Conservation (phyloP, 805 yeast genomes). For the Isabelozyma gotoi region DNA sequence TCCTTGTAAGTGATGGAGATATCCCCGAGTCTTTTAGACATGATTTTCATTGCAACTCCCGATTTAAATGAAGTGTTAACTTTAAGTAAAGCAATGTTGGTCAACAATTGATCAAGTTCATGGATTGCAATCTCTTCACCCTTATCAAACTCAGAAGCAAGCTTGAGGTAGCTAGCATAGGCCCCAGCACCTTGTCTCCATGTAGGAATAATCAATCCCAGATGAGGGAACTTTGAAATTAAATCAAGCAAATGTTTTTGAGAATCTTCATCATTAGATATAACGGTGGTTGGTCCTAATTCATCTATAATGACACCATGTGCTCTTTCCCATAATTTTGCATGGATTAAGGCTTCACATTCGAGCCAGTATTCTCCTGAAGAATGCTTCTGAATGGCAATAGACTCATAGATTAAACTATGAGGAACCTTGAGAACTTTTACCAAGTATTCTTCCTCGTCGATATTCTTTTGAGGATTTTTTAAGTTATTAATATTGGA, state of each 20-base stretch:
- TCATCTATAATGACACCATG: conserved; percentile 52
- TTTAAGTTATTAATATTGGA: conserved; percentile 30
- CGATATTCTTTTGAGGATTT: conserved; percentile 13
- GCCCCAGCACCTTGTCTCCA: conserved; percentile 63
- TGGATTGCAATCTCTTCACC: conserved; percentile 14
- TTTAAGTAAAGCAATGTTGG: conserved; percentile 44
- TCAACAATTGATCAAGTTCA: conserved; percentile 39
- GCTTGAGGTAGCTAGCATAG: conserved; percentile 49
- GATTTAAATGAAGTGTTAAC: conserved; percentile 24
- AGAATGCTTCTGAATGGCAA: conserved; percentile 56
- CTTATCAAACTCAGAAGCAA: conserved; percentile 11
- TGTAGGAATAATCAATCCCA: conserved; percentile 35
- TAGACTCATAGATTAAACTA: conserved; percentile 50
- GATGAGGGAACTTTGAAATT: conserved; percentile 43
- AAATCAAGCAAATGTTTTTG: conserved; percentile 40
- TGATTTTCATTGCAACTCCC: conserved; percentile 52
- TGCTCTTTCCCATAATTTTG: conserved; percentile 61
- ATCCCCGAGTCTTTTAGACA: conserved; percentile 49
- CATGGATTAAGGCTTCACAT: conserved; percentile 59
- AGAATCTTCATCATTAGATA: conserved; percentile 39
- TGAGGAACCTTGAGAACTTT: conserved; percentile 48
- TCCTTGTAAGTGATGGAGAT: conserved; percentile 27
- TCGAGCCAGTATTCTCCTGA: conserved; percentile 57
- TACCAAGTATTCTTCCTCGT: conserved; percentile 36
- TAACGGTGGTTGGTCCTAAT: conserved; percentile 75